Evolutionary conservation across 2,329 filamentous ascomycete species (phyloP), one percentile per base, ranked within the genome.

Genomic region (Grosmannia huntii): DNA sequence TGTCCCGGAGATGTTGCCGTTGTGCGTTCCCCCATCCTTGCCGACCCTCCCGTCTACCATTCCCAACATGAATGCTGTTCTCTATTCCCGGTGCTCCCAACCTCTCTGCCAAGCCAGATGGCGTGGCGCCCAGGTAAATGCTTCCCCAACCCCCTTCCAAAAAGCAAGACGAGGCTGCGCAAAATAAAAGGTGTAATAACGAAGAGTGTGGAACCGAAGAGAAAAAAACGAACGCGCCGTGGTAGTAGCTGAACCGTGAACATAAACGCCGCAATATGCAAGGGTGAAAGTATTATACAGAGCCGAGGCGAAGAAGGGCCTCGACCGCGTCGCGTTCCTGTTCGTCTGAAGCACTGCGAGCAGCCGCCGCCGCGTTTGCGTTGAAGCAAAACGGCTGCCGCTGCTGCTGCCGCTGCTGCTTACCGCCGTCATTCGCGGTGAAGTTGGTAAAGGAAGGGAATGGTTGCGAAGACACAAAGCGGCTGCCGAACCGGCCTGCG

Each of bases 271-370:
- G 67, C 69, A 68, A 72, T 65, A 80, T 78, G 76, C 74, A 76
- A 70, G 44, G 44, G 21, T 46, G 16, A 67, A 44, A 67, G 63
- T 75, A 73, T 82, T 85, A 86, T 81, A 85, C 76, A 81, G 87
- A 91, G 73, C 88, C 86, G 71, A 94, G 85, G 70, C 84, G 82
- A 67, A 94, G 76, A 67, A 92, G 82, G 63, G 88, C 89, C 71
- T 90, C 88, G 63, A 91, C 82, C 58, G 89, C 89, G 71, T 90
- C 88, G 66, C 85, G 85, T 76, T 92, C 89, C 71, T 90, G 85
- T 61, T 83, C 80, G 69, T 86, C 82, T 57, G 82, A 79, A 61
- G 80, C 72, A 61, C 78, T 72, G 55, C 51, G 76, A 69, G 55
- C 44, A 50, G 41, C 23, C 63, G 75, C 79, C 61, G 76, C 76